These are phyloP conservation scores for Mycena latifolia DNA, from an alignment of 768 basidiomycete species.

Conservation along the genomic window DNA sequence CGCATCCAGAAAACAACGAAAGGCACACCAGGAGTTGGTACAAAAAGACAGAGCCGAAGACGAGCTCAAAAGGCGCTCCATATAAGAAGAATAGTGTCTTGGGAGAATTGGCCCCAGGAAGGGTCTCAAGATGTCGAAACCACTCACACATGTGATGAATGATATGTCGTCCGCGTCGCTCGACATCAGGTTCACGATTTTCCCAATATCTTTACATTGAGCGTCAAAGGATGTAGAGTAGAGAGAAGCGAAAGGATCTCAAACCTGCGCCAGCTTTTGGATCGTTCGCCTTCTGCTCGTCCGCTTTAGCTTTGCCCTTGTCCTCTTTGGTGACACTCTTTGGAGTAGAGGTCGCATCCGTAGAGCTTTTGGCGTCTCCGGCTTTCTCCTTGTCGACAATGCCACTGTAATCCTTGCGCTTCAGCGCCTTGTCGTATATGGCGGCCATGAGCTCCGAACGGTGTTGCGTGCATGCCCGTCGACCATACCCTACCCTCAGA, in stretches of 20 bases:
- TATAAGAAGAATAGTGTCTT: constrained; percentile 24
- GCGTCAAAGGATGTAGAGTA: no score
- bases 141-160: no score
- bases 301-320: constrained; percentile 45
- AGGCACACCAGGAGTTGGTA: no score
- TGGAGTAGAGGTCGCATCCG: constrained; percentile 22
- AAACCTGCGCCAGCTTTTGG: constrained; percentile 78
- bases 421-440: constrained; percentile 91
- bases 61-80: constrained; percentile 32
- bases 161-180: constrained; percentile 69
- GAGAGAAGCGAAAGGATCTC: no score
- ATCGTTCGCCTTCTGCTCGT: constrained; percentile 61
- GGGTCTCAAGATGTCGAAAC: no score
- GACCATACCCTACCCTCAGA: no score
- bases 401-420: constrained; percentile 87
- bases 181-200: constrained; percentile 92
- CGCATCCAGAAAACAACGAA: no score
- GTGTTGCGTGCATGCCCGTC: constrained; percentile 82
- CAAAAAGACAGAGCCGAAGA: constrained; percentile 19
- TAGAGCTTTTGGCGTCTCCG: constrained; percentile 28
- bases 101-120: no score
- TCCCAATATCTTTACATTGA: constrained; percentile 70
- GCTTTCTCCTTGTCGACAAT: constrained; percentile 57
- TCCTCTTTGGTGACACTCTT: constrained; percentile 22
- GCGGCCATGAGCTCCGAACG: constrained; percentile 85